phyloP scores from a whole-genome alignment of 495 filamentous ascomycete species.

The Lentithecium fluviatile region DNA sequence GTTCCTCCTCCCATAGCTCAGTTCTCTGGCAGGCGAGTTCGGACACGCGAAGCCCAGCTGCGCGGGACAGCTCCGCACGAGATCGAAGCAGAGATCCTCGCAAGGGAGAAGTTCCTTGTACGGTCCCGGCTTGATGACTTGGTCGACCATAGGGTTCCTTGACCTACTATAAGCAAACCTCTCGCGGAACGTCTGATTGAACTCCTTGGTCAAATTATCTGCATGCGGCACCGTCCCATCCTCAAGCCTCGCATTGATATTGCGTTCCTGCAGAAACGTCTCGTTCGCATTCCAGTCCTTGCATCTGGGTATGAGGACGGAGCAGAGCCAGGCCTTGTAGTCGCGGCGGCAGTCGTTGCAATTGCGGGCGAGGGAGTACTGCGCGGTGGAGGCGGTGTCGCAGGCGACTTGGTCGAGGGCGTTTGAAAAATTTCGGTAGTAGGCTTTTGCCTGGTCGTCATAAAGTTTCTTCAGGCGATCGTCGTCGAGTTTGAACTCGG shows the following conservation, averaged over 20 bases:
- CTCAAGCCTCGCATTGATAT: constrained; percentile 64
- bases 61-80: constrained; percentile 84
- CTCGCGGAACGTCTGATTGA: constrained; percentile 7
- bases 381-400: constrained; percentile 63
- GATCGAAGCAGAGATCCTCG: constrained; percentile 73
- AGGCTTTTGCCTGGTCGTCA: constrained; percentile 49
- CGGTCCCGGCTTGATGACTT: constrained; percentile 70
- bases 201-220: constrained; percentile 1
- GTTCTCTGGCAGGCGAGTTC: constrained; percentile 52
- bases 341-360: constrained; percentile 74
- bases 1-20: constrained; percentile 59
- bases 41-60: constrained; percentile 78
- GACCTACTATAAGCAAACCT: constrained; percentile 25
- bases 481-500: constrained; percentile 47
- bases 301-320: constrained; percentile 88
- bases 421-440: constrained; percentile 67
- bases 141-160: constrained; percentile 71
- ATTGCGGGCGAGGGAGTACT: constrained; percentile 75
- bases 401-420: constrained; percentile 83
- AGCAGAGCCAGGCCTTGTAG: constrained; percentile 94
- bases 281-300: constrained; percentile 63
- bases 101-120: constrained; percentile 94
- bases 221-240: constrained; percentile 53
- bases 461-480: constrained; percentile 62
- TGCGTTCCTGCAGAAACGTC: constrained; percentile 63